A percentile compares a stretch with the other conserved stretches of the same genome.
Conservation (phyloP, 2,329 filamentous ascomycete species). For the Fusarium secorum region DNA sequence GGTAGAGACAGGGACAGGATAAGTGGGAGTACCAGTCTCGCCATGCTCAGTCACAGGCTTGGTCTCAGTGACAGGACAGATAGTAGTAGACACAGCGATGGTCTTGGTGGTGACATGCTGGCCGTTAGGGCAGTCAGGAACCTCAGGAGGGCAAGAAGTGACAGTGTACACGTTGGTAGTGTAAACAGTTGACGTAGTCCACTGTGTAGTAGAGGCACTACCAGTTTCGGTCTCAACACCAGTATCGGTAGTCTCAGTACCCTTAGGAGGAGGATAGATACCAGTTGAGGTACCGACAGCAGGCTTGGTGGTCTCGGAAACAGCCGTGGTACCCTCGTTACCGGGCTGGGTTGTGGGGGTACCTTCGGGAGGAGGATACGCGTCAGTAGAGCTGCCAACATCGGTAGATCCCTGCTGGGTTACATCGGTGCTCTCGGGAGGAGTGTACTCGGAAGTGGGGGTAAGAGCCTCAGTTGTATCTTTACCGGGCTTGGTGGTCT, state of each 20-base stretch:
- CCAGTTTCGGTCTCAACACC: neutral
- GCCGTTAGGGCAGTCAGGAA: constrained; percentile 30
- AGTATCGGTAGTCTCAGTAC: neutral
- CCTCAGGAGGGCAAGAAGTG: constrained; percentile 30
- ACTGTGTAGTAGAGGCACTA: constrained; percentile 13
- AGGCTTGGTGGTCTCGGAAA: constrained; percentile 12
- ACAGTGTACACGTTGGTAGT: constrained; percentile 37
- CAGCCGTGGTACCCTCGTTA: neutral
- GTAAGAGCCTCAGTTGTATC: constrained; percentile 18
- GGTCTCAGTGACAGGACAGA: constrained; percentile 34
- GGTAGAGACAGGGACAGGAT: constrained; percentile 1
- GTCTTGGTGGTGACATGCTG: constrained; percentile 34
- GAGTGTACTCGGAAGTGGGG: constrained; percentile 7
- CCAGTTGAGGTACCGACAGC: neutral
- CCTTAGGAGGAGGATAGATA: neutral
- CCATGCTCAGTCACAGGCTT: constrained; percentile 7
- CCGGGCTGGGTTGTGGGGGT: neutral
- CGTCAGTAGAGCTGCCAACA: constrained; percentile 4
- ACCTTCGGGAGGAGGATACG: constrained; percentile 12
- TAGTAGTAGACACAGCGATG: constrained; percentile 34
- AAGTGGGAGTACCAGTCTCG: constrained; percentile 13
- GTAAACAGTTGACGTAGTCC: constrained; percentile 33
- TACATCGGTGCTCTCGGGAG: constrained; percentile 12
- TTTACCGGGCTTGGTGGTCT: constrained; percentile 7
- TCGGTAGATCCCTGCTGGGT: constrained; percentile 19